Evolutionary conservation across 495 filamentous ascomycete genomes (phyloP).

Genomic region (Hypomontagnella submonticulosa): DNA sequence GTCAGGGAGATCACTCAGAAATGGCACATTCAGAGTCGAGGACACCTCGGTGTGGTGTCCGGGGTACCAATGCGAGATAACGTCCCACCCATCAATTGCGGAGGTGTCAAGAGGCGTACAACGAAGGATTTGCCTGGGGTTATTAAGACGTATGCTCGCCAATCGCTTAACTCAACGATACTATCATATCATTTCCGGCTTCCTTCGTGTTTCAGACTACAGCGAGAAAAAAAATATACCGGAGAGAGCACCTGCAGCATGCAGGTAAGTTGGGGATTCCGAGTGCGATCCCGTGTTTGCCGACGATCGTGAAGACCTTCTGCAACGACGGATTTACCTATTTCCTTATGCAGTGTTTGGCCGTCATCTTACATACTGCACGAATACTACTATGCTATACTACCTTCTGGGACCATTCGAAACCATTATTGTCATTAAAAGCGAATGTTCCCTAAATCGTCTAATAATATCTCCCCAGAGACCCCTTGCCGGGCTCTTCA

Average conservation of each 20-base stretch:
- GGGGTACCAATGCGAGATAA: conserved; percentile 10
- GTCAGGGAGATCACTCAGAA: conserved; percentile 19
- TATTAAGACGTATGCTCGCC: neutral
- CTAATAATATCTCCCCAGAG: neutral
- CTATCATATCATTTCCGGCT: conserved; percentile 27
- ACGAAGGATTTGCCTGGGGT: conserved; percentile 18
- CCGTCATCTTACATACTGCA: neutral
- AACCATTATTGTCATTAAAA: conserved; percentile 5
- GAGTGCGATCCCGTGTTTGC: conserved; percentile 6
- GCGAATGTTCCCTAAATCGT: conserved; percentile 1
- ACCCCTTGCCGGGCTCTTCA: neutral
- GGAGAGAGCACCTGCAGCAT: conserved; percentile 8
- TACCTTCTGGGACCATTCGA: conserved; percentile 13
- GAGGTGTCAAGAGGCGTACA: neutral
- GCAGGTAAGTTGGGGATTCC: conserved; percentile 2
- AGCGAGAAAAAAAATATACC: conserved; percentile 4
- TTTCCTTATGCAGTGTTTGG: neutral
- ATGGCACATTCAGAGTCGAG: conserved; percentile 20
- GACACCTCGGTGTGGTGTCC: neutral
- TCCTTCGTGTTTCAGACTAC: conserved; percentile 29
- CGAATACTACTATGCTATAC: conserved; percentile 24
- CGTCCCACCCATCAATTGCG: neutral
- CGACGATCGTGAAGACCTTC: conserved; percentile 21
- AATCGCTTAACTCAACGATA: neutral
- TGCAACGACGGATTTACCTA: conserved; percentile 22